Base-by-base conservation (phyloP, 2,329 filamentous ascomycete species). In the Penicillium freii region DNA sequence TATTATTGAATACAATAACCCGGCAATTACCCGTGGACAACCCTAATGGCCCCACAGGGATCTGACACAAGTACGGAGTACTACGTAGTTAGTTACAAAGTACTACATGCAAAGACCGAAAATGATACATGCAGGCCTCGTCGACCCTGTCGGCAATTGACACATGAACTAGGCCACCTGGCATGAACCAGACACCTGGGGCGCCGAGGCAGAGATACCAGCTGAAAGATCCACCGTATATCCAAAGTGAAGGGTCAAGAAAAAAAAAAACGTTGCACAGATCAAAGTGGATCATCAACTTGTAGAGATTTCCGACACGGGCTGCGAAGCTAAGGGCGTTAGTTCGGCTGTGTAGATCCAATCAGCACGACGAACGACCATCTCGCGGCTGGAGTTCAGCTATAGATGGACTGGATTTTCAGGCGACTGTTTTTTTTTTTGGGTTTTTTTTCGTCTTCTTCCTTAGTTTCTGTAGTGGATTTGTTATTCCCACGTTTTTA, bases 171-270 rank as follows among this genome's bases (percentile, higher is more conserved):
- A 57, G 53, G 63, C 23, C 63, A 61, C 60, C 59, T 63, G 60
- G 62, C 44, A 29, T 42, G 34, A 38, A 44, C 58, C 55, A 57
- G 54, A 65, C 63, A 61, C 60, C 59, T 63, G 60, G 62, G 56
- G 40, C 59, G 29, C 54, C 60, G 51, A 66, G 63, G 63, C 60
- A 63, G 59, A 66, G 44, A 63, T 58, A 6, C 57, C 59, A 67
- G 65, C 65, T 67, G 63, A 67, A 51, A 51, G 11, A 61, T 51
- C 40, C 43, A 48, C 40, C 10, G 17, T 39, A 23, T 21, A 38
- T 25, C 29, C 7, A 17, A 23, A n/a, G 11, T 53, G 19, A 34
- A 53, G 29, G 17, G 3, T 38, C 21, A 49, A 21, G 5, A n/a
- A 43, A 43, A 33, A 27, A 47, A 52, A 33, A 44, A 44, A 42